These are phyloP conservation scores for Amanita phalloides DNA, from an alignment of 768 basidiomycete genomes.

Conservation along the genomic window DNA sequence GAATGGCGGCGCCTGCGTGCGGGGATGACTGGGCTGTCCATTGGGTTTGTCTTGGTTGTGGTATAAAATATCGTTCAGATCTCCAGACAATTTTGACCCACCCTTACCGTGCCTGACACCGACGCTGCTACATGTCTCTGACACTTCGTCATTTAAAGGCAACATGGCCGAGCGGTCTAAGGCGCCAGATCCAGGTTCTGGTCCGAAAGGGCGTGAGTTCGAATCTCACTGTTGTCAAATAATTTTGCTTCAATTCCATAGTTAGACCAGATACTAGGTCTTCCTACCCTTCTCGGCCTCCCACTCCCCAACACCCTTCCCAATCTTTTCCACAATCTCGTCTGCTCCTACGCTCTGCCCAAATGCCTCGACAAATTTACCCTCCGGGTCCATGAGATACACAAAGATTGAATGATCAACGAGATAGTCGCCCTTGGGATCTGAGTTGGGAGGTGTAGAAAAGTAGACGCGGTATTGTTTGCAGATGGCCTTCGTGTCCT, in stretches of 20 bases:
- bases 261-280: not conserved
- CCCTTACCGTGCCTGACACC: no score
- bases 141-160: slow-evolving; percentile 9
- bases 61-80: not conserved
- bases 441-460: slow-evolving; percentile 84
- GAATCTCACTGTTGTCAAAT: slow-evolving; percentile 22
- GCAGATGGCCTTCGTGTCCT: slow-evolving; percentile 76
- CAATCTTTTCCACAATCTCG: slow-evolving; percentile 56
- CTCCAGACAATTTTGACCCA: no score
- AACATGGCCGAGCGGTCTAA: slow-evolving; percentile 50
- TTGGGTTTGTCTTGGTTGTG: not conserved
- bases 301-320: slow-evolving; percentile 37
- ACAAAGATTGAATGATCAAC: slow-evolving; percentile 97
- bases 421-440: slow-evolving; percentile 87
- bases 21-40: slow-evolving; percentile 15
- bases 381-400: slow-evolving; percentile 94
- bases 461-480: slow-evolving; percentile 98
- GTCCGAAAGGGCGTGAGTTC: slow-evolving; percentile 28
- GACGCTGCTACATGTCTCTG: no score
- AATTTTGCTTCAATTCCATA: not conserved
- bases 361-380: slow-evolving; percentile 93
- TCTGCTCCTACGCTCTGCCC: slow-evolving; percentile 69
- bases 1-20: slow-evolving; percentile 57
- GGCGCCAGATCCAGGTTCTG: slow-evolving; percentile 45
- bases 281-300: slow-evolving; percentile 23